Conservation (phyloP, 805 yeast species). For the Scheffersomyces coipomensis region DNA sequence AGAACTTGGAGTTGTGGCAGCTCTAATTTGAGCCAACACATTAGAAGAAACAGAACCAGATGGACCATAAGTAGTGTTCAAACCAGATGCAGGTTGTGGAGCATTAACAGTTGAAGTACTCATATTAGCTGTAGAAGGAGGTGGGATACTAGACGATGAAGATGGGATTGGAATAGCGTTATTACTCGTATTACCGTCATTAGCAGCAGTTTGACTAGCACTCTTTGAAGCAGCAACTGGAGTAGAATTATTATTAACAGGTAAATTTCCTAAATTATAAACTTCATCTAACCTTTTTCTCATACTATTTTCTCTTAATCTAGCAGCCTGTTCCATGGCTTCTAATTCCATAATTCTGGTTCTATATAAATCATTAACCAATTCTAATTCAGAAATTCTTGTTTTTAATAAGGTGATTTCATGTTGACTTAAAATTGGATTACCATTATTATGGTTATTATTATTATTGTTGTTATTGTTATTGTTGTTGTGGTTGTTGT, state of each 20-base stretch:
- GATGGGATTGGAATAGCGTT: neutral
- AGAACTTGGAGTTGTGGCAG: neutral
- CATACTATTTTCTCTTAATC: slow-evolving; percentile 48
- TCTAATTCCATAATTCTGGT: slow-evolving; percentile 83
- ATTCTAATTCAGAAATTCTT: slow-evolving; percentile 81
- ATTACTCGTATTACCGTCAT: neutral
- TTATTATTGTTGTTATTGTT: slow-evolving; percentile 9
- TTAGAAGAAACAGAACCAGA: neutral
- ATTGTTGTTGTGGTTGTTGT: slow-evolving; percentile 8
- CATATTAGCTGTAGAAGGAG: neutral
- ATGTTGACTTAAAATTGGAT: slow-evolving; percentile 12
- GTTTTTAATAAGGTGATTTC: slow-evolving; percentile 55
- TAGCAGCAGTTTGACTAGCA: neutral
- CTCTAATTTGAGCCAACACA: neutral
- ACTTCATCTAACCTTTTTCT: slow-evolving; percentile 48
- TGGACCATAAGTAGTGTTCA: no score
- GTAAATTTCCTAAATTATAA: slow-evolving; percentile 8
- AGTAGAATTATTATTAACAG: neutral
- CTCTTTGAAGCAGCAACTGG: neutral
- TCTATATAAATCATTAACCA: slow-evolving; percentile 85
- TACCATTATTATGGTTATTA: slow-evolving; percentile 10
- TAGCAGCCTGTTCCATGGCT: slow-evolving; percentile 56
- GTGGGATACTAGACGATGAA: neutral
- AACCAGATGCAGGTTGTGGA: neutral
- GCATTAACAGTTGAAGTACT: no score